Evolutionary conservation across 345 rosid species (phyloP), one percentile per base, ranked within the genome.

Genomic region (Isatis tinctoria): DNA sequence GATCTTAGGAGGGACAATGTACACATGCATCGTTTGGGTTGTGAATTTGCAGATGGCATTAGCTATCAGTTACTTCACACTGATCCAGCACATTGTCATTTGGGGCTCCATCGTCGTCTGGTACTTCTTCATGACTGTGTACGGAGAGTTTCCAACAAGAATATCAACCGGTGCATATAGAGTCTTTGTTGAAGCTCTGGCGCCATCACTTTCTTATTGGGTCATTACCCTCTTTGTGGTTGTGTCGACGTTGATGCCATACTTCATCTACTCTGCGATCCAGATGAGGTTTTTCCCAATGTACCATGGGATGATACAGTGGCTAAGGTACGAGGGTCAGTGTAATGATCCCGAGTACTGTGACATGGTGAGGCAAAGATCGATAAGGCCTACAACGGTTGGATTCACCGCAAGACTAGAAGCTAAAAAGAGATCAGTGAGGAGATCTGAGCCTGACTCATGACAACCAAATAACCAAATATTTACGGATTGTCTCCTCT

Each of bases 251-350:
- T 60, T 91, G 30, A 54, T 86, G 73, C 98, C 98, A 0, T 91
- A 82, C 83, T 89, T 87, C 80, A 60, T 83, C 4, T 89, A 79
- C 78, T 74, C 90, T 0, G 87, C 90, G 1, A 39, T 89, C 60
- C 91, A 89, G 70, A 89, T 82, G 87, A 73, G 88, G 27, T 91
- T 94, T 84, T 94, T 89, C 77, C 98, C 98, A 32, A 87, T 91
- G 97, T 94, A 85, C 78, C 98, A 94, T 67, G 90, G 81, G 57
- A 91, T 86, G 87, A 84, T 94, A 77, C 97, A 88, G 77, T 87
- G 96, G 98, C 83, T 94, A 51, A 78, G 95, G 72, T 78, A 71
- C 8, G 96, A 87, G 30, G 97, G 93, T 45, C 85, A 57, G 33
- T 78, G 90, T 6, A 78, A 86, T 26, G 91, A 94, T 69, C 85